Base-by-base conservation (phyloP, 2,329 filamentous ascomycete genomes). In the Fusarium paranaense region DNA sequence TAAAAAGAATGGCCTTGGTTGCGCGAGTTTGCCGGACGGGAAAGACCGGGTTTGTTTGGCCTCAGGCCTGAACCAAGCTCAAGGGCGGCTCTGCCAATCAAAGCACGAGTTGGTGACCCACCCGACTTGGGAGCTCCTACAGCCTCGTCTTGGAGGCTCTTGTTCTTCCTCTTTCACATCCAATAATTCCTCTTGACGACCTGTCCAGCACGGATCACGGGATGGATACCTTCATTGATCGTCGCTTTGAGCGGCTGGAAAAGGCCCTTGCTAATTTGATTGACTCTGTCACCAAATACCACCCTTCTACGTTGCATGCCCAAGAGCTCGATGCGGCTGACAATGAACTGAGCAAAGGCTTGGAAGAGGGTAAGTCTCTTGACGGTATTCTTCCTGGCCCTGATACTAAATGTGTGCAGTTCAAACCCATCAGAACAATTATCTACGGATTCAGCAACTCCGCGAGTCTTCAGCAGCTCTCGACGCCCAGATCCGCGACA, bases 251-350 rank as follows among this genome's bases (percentile, higher is more conserved):
- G 79, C 89, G 90, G 58, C 85, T 94, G 33, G 92, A 93, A 77
- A 90, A 88, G 77, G 90, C 91, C 1, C 85, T 97, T 22, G 88
- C 89, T 14, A 90, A 86, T 32, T 86, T 97, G 37, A 92, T 95
- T 76, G 93, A 95, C 80, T 95, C 94, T 0, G 93, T 97, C 71
- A 88, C 93, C 7, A 93, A 94, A 73, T 96, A 95, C 83, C 94
- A 95, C 78, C 94, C 94, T 0, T 94, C 92, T 8, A 85, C 89
- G 6, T 83, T 87, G 38, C 90, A 92, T 30, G 93, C 92, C 7
- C 85, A 89, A 66, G 92, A 95, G 72, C 90, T 97, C 11, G 86
- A 93, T 20, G 85, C 87, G 9, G 94, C 94, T 27, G 93, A 97
- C 79, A 85, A 87, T 47, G 90, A 92, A 69, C 87, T 97, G 52